Evolutionary conservation across 2,329 filamentous ascomycete genomes (phyloP).

Genomic region (Colletotrichum musicola): DNA sequence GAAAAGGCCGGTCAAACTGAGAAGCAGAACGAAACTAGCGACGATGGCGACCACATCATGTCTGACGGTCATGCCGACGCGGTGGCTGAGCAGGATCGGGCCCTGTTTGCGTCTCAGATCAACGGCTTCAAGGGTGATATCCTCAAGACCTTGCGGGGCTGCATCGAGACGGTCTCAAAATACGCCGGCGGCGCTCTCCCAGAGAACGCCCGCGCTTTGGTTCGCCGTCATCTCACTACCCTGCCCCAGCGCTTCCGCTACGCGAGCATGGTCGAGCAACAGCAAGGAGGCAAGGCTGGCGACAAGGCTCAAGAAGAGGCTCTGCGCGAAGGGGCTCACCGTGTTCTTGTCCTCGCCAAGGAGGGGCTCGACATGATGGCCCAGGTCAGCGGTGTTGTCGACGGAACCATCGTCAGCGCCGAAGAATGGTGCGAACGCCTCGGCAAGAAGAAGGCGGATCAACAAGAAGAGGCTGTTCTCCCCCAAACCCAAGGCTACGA

Average conservation of each 20-base stretch:
- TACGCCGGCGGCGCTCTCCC: constrained; percentile 93
- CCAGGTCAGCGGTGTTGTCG: constrained; percentile 88
- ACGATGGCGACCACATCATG: constrained; percentile 44
- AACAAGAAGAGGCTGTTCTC: constrained; percentile 41
- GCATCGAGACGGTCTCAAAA: constrained; percentile 86
- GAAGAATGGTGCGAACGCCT: constrained; percentile 91
- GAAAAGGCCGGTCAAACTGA: constrained; percentile 62
- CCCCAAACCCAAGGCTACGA: constrained; percentile 44
- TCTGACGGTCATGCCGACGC: constrained; percentile 39
- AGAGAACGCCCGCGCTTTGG: constrained; percentile 86
- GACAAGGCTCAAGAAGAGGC: constrained; percentile 53
- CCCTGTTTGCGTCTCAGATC: constrained; percentile 72
- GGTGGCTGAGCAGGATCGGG: constrained; percentile 54
- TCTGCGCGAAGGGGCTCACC: constrained; percentile 73
- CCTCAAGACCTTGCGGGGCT: constrained; percentile 82
- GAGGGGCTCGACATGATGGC: constrained; percentile 95
- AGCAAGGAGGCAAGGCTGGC: constrained; percentile 46
- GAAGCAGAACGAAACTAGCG: background rate
- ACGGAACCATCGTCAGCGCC: constrained; percentile 89
- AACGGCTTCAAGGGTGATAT: constrained; percentile 77
- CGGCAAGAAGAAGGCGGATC: constrained; percentile 58
- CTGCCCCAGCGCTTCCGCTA: constrained; percentile 86
- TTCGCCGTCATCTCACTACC: constrained; percentile 85
- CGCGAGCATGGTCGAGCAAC: constrained; percentile 67
- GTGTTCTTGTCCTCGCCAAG: constrained; percentile 86